These are phyloP conservation scores for Pythium coloratum DNA, from an alignment of 352 stramenopile species.

Conservation along the genomic window DNA sequence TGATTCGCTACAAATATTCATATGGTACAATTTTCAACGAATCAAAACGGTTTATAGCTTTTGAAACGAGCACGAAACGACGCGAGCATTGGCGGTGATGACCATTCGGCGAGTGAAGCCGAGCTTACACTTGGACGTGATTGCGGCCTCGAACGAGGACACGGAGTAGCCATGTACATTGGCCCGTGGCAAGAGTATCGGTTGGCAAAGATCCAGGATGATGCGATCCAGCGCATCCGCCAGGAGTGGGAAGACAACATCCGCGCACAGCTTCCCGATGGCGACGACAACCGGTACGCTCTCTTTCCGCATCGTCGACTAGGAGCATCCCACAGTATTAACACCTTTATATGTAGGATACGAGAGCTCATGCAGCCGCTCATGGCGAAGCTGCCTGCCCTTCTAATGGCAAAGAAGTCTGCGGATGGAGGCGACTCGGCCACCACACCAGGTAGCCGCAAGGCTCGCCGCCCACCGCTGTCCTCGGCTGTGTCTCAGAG, in stretches of 20 bases:
- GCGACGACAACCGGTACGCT: conserved; percentile 45
- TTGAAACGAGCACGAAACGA: conserved; percentile 17
- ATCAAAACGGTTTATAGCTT: background rate
- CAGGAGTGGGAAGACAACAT: conserved; percentile 68
- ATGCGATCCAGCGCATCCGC: conserved; percentile 66
- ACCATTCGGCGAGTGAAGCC: background rate
- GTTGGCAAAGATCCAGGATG: conserved; percentile 81
- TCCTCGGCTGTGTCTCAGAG: conserved; percentile 4
- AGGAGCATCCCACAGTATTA: background rate
- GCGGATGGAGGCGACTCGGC: background rate
- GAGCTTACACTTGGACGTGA: background rate
- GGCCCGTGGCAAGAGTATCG: conserved; percentile 86
- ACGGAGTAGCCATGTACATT: conserved; percentile 67
- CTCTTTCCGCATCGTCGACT: no score
- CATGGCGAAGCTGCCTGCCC: conserved; percentile 61
- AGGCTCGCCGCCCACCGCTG: conserved; percentile 9
- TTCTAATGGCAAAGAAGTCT: conserved; percentile 59
- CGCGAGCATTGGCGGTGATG: background rate
- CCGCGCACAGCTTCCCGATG: conserved; percentile 42
- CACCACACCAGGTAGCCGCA: conserved; percentile 9
- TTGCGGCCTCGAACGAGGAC: background rate
- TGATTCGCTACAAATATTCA: conserved; percentile 10
- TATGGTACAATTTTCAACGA: background rate
- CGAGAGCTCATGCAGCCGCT: conserved; percentile 80
- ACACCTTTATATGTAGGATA: conserved; percentile 29